Evolutionary conservation across 2,329 filamentous ascomycete genomes (phyloP).

Genomic region (Penicillium sp.): DNA sequence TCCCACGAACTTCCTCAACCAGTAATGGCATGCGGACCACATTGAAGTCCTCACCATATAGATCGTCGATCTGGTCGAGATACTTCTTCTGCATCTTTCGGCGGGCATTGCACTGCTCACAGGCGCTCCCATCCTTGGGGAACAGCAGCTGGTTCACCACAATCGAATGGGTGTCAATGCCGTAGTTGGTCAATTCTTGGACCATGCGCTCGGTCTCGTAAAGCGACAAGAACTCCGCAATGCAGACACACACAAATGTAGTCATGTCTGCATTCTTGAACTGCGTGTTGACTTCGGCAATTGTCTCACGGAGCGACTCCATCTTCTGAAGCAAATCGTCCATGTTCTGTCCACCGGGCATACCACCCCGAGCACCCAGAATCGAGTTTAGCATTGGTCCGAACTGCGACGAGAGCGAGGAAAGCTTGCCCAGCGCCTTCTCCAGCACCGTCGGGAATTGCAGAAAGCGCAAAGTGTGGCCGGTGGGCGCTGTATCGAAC

Average conservation of each 20-base stretch:
- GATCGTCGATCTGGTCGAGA: slow-evolving; percentile 93
- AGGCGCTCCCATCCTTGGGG: slow-evolving; percentile 74
- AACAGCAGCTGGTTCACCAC: slow-evolving; percentile 98
- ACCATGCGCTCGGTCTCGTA: slow-evolving; percentile 99
- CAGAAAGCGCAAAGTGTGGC: slow-evolving; percentile 95
- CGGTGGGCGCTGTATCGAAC: slow-evolving; percentile 96
- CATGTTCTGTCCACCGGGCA: slow-evolving; percentile 89
- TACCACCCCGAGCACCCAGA: slow-evolving; percentile 66
- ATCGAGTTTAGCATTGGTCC: slow-evolving; percentile 93
- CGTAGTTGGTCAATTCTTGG: slow-evolving; percentile 86
- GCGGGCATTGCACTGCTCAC: slow-evolving; percentile 90
- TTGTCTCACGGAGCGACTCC: slow-evolving; percentile 86
- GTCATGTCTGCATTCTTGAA: slow-evolving; percentile 96
- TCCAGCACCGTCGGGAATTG: slow-evolving; percentile 98
- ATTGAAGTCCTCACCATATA: slow-evolving; percentile 93
- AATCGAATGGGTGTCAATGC: slow-evolving; percentile 94
- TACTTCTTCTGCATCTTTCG: slow-evolving; percentile 99
- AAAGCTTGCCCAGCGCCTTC: slow-evolving; percentile 96
- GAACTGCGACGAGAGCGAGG: slow-evolving; percentile 87
- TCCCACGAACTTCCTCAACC: slow-evolving; percentile 91
- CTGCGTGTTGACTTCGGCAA: slow-evolving; percentile 90
- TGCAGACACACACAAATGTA: slow-evolving; percentile 97
- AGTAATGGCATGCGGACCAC: slow-evolving; percentile 97
- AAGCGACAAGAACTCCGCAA: slow-evolving; percentile 90
- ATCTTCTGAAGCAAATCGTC: slow-evolving; percentile 91